These are phyloP conservation scores for Niebla homalea DNA, from an alignment of 495 filamentous ascomycete species.

Conservation along the genomic window DNA sequence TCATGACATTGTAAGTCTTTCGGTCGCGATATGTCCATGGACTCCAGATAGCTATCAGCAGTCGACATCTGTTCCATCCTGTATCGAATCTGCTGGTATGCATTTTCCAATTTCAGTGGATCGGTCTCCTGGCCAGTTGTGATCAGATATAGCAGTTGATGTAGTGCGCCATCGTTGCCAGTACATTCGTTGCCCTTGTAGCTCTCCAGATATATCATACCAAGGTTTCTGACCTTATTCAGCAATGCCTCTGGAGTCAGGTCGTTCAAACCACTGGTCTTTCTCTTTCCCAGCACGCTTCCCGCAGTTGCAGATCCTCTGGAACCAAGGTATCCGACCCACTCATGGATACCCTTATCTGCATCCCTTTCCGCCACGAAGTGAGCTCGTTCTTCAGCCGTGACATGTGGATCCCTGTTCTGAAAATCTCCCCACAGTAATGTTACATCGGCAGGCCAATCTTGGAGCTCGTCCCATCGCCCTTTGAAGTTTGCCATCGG, in stretches of 20 bases:
- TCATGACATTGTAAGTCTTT: background rate
- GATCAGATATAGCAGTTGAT: background rate
- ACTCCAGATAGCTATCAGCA: slow-evolving; percentile 2
- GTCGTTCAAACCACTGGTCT: background rate
- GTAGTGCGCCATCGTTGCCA: background rate
- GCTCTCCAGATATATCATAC: background rate
- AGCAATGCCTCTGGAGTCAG: background rate
- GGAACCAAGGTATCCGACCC: background rate
- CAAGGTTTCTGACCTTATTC: background rate
- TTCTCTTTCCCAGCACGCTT: background rate
- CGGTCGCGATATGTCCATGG: background rate
- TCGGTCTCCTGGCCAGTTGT: background rate
- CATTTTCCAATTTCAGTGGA: background rate
- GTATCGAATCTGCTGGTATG: background rate
- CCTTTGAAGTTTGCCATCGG: background rate
- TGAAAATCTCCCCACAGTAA: too few species aligned
- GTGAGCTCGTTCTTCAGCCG: too few species aligned
- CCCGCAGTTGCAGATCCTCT: background rate
- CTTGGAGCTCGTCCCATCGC: background rate
- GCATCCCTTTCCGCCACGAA: too few species aligned
- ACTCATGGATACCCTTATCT: background rate
- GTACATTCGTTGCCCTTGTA: slow-evolving; percentile 1
- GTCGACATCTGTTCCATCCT: slow-evolving; percentile 6
- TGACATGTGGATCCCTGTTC: too few species aligned
- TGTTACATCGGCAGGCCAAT: background rate